These are phyloP conservation scores for Phanerochaete sordida DNA, from an alignment of 768 basidiomycete species.

Conservation along the genomic window DNA sequence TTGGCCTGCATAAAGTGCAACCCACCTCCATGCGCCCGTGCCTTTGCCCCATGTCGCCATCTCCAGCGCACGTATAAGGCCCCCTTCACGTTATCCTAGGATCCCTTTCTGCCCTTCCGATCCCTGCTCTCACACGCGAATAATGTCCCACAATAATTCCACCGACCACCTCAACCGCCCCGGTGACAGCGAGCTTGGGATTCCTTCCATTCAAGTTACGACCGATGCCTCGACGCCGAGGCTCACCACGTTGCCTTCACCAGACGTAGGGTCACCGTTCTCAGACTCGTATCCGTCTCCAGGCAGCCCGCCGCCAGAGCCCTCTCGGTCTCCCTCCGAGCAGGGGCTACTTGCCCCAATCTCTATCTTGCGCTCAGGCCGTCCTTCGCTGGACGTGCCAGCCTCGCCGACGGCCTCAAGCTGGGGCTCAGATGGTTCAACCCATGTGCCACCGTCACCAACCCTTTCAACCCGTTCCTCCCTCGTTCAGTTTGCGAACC, in stretches of 20 bases:
- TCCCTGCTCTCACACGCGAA: neutral
- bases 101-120: neutral
- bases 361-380: conserved; percentile 12
- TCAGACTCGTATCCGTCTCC: conserved; percentile 8
- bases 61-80: neutral
- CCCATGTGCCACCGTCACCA: conserved; percentile 65
- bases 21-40: neutral
- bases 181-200: conserved; percentile 6
- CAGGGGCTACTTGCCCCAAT: conserved; percentile 6
- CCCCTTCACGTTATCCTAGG: neutral
- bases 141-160: conserved; percentile 7
- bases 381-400: conserved; percentile 19
- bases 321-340: conserved; percentile 6
- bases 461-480: conserved; percentile 68
- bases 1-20: neutral
- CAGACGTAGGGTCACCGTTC: conserved; percentile 9
- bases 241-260: neutral
- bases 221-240: conserved; percentile 19
- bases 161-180: neutral
- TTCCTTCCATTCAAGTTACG: conserved; percentile 12
- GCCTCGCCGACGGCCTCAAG: conserved; percentile 18
- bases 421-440: conserved; percentile 35
- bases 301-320: neutral
- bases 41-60: conserved; percentile 1
- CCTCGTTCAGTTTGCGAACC: conserved; percentile 45